Conservation (phyloP, 2,329 filamentous ascomycete species). For the Coniochaeta ligniaria region DNA sequence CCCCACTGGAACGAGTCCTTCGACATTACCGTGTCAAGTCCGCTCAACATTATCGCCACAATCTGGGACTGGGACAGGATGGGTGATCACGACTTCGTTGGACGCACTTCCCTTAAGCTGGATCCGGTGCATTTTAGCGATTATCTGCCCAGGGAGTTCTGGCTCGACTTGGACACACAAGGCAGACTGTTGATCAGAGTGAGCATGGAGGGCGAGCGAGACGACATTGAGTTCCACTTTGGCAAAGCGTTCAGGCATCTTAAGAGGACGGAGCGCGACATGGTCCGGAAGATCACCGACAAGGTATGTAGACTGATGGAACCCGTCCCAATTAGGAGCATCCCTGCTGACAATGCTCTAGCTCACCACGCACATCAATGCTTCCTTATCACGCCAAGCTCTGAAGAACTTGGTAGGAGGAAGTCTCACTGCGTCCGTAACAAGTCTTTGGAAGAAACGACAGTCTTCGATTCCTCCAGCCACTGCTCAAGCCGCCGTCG, state of each 20-base stretch:
- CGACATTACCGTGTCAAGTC: conserved; percentile 86
- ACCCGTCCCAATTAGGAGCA: background rate
- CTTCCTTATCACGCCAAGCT: conserved; percentile 77
- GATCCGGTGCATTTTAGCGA: conserved; percentile 96
- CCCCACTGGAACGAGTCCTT: conserved; percentile 97
- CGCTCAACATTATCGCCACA: conserved; percentile 91
- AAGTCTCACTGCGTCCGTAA: conserved; percentile 63
- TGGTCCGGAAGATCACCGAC: conserved; percentile 96
- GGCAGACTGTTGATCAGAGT: conserved; percentile 82
- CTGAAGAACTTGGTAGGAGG: conserved; percentile 67
- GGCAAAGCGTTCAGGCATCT: conserved; percentile 93
- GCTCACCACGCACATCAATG: conserved; percentile 89
- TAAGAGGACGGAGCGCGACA: conserved; percentile 93
- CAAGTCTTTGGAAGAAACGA: conserved; percentile 59
- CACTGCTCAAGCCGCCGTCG: conserved; percentile 65
- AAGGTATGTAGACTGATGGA: conserved; percentile 58
- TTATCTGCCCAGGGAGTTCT: conserved; percentile 92
- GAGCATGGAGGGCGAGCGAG: conserved; percentile 96
- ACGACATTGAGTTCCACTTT: conserved; percentile 98
- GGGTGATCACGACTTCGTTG: conserved; percentile 95
- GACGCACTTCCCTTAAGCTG: conserved; percentile 93
- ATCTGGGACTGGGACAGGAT: conserved; percentile 98
- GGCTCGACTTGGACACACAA: conserved; percentile 95
- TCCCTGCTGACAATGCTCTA: conserved; percentile 24
- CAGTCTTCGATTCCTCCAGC: conserved; percentile 42